Base-by-base conservation (phyloP, 306 rosid genomes). In the Cajanus cajan region DNA sequence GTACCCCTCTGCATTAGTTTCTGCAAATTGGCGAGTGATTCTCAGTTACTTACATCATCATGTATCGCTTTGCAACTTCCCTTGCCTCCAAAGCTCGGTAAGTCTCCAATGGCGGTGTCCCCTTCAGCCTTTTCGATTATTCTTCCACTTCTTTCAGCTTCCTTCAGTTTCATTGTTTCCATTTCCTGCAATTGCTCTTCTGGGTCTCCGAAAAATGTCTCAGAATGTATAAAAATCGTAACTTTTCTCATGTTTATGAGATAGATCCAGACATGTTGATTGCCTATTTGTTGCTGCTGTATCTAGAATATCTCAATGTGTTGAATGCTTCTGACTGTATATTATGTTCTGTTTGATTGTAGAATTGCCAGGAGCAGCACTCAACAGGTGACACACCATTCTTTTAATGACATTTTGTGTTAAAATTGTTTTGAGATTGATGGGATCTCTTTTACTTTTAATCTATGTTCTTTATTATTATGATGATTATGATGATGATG, bases 71-170 rank as follows among this genome's bases (percentile, higher is more conserved):
- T 68, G 97, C 97, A 34, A 59, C 96, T 40, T 87, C 88, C 82
- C 82, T 95, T 54, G 97, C 98, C 67, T 88, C 94, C 84, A 93
- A 90, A 80, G 94, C 91, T 69, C 83, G 96, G 99, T 90, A 71
- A 50, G 85, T 87, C 58, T 71, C 51, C 36, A 39, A 31, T 71
- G 55, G 51, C 66, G 39, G 33, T 37, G 54, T 6, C 0, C 19
- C 45, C 13, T 14, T 54, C 18, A 22, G n/a, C 16, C 12, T 25
- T 52, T 47, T 73, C 3, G 40, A 52, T 5, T 68, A 2, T 40
- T 39, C 43, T 79, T 72, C 9, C 21, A 11, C 6, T 25, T 45
- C 63, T 12, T 67, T 70, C 37, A 16, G 1, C 31, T 19, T 5
- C 22, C 31, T 28, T 54, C 12, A 22, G 24, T 34, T 2, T 45